Conservation (phyloP, 2,329 filamentous ascomycete genomes). For the Phialophora tarda region DNA sequence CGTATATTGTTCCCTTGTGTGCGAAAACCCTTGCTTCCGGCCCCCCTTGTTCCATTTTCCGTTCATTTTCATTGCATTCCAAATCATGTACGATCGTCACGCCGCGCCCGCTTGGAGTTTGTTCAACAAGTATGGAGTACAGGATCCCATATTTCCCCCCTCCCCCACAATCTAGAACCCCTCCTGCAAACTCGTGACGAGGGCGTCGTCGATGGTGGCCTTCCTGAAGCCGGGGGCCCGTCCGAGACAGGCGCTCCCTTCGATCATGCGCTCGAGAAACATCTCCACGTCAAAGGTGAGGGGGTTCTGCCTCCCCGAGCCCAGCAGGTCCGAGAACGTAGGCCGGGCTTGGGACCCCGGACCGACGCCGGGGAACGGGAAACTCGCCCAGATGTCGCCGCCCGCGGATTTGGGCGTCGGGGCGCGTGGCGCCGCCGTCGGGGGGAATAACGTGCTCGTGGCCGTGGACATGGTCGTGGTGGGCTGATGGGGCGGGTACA, state of each 20-base stretch:
- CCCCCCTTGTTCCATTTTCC: no score
- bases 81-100: no score
- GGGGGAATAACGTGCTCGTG: conserved; percentile 3
- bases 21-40: no score
- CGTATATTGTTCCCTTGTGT: no score
- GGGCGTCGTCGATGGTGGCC: conserved; percentile 44
- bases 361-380: neutral
- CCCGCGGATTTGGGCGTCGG: neutral
- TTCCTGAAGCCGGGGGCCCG: conserved; percentile 46
- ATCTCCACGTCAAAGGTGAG: conserved; percentile 37
- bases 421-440: neutral
- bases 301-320: conserved; percentile 1
- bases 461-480: neutral
- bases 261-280: conserved; percentile 40
- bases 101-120: no score
- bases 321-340: conserved; percentile 17
- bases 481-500: conserved; percentile 2
- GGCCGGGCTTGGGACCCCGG: neutral
- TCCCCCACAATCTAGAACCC: conserved; percentile 14
- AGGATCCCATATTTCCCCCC: no score
- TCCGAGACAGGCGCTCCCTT: conserved; percentile 43
- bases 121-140: no score
- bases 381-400: conserved; percentile 21
- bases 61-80: no score
- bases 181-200: conserved; percentile 39